Evolutionary conservation across 1,284 basidiomycete genomes (phyloP), one percentile per base, ranked within the genome.

Genomic region (Taiwanofungus camphoratus): DNA sequence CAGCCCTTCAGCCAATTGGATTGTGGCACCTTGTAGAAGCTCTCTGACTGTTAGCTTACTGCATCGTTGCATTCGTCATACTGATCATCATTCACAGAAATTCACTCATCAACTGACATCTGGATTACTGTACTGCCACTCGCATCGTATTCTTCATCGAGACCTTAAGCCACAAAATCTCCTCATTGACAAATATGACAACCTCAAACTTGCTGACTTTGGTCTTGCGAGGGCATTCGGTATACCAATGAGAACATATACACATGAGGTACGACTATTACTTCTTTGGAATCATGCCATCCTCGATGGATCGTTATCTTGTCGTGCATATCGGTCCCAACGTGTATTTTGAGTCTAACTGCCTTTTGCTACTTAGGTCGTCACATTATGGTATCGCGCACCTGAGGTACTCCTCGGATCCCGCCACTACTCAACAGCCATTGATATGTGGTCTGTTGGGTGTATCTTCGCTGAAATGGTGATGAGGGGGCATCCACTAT

Each of bases 401-500:
- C 95, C 96, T 1, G 95, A 98, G 61, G 95, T 99, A 15, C 74
- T 99, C 20, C 81, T 99, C 2, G 96, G 96, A 19, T 91, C 91
- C 7, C 82, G 94, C 43, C 93, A 97, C 61, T 99, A 99, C 67
- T 87, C 88, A 16, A 99, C 96, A 1, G 87, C 90, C 22, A 92
- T 98, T 58, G 96, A 99, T 67, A 95, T 98, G 81, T 99, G 95
- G 95, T 93, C 89, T 36, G 93, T 97, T 19, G 95, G 94, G 2
- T 92, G 90, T 56, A 95, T 95, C 59, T 87, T 90, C 54, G 92
- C 92, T 6, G 92, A 95, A 66, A 94, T 95, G 92, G 80, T 88
- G 42, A 82, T 89, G 76, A 73, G 78, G 50, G 85, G 92, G 19
- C 79, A 83, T 53, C 94, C 95, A 2, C 74, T 98, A 19, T 98